Percentiles rank a stretch among this genome's conserved stretches.
Evolutionary conservation across 768 basidiomycete genomes (phyloP).

Genomic region (Boletus reticuloceps): DNA sequence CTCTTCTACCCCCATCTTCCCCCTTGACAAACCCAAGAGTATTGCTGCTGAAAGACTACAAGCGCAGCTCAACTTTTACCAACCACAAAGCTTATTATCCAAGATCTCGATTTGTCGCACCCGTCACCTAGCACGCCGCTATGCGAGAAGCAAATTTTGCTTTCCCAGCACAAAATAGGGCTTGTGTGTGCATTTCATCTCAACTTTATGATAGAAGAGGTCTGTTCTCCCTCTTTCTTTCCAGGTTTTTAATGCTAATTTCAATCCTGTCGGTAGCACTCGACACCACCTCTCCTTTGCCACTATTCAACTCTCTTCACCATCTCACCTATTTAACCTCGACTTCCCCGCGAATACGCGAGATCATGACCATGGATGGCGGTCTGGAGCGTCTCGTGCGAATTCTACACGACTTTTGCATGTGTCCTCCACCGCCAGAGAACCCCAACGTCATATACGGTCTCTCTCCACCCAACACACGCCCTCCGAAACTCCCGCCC

Average conservation of each 20-base stretch:
- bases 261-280: constrained; percentile 35
- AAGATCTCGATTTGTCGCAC: constrained; percentile 18
- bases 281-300: constrained; percentile 56
- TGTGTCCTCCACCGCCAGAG: constrained; percentile 78
- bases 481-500: constrained; percentile 53
- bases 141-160: constrained; percentile 97
- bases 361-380: constrained; percentile 97
- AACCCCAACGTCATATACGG: constrained; percentile 76
- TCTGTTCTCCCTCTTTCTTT: constrained; percentile 36
- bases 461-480: constrained; percentile 62
- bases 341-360: constrained; percentile 95
- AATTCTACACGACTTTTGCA: constrained; percentile 86
- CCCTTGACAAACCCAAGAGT: not conserved
- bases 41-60: not conserved
- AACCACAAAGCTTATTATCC: constrained; percentile 3
- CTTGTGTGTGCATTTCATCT: constrained; percentile 90
- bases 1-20: constrained; percentile 4
- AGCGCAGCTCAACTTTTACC: not conserved
- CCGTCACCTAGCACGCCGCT: constrained; percentile 19
- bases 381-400: constrained; percentile 94
- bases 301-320: constrained; percentile 90
- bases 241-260: constrained; percentile 4
- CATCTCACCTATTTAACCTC: constrained; percentile 96
- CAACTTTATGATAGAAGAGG: constrained; percentile 95
- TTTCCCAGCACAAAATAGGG: constrained; percentile 93